Evolutionary conservation across 2,329 filamentous ascomycete species (phyloP), one percentile per base, ranked within the genome.

Genomic region (Ceratocystiopsis sp.): DNA sequence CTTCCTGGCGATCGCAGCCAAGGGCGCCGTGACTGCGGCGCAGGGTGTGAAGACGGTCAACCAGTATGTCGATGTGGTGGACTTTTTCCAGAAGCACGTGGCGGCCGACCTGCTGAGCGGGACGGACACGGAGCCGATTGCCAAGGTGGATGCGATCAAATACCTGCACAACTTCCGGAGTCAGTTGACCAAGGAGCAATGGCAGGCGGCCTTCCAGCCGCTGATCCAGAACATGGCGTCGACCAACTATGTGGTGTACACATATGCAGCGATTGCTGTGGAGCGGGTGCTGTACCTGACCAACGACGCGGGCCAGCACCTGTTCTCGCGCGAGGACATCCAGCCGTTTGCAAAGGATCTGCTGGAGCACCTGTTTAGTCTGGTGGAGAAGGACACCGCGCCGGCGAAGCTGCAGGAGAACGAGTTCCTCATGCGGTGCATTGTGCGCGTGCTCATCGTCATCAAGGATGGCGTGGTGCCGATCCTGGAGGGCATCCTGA

Each of bases 91-190:
- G 58, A 83, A 82, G 49, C 75, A 96, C 58, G 81, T 98, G 54
- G 89, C 89, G 12, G 71, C 77, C n/a, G 91, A 98, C 59, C 68
- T 98, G 36, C 68, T 93, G 47, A 69, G 73, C n/a, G 68, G 75
- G 33, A 67, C 71, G 29, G 71, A 70, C 3, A 73, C 81, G 1
- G 75, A 93, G 53, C 81, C 86, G 10, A 87, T 98, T 47, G 71
- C 94, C 52, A 93, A 94, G 65, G 89, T 98, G 15, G 91, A 96
- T 59, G 89, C 89, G 16, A 94, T 98, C 69, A 98, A 96, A 61
- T 98, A 87, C 58, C 73, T 98, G 35, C 94, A 98, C 67, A 84
- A 82, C 38, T 98, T 98, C 75, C 81, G 91, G 54, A 94, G 86
- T 58, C 86, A 95, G 56, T 71, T 98, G 48, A 89, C 85, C 16